Percentiles rank a stretch among this genome's conserved stretches.
These are phyloP conservation scores for Phytophthora pseudosyringae DNA, from an alignment of 352 stramenopile species.

Conservation along the genomic window DNA sequence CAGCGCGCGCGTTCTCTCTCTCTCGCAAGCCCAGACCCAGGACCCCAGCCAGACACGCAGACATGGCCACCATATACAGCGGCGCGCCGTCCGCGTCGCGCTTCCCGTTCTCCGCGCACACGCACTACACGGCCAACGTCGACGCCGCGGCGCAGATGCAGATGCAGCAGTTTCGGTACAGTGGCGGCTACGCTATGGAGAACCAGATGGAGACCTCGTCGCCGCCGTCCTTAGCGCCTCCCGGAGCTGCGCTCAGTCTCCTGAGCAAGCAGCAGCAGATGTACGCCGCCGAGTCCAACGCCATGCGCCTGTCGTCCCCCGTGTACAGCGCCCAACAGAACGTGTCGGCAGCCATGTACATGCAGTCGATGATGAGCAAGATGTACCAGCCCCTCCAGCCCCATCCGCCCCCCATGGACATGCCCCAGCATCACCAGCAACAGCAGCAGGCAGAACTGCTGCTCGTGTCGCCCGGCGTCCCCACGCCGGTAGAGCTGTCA, in stretches of 20 bases:
- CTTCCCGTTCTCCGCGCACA: slow-evolving; percentile 67
- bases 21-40: neutral
- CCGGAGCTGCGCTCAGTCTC: slow-evolving; percentile 48
- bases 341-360: slow-evolving; percentile 49
- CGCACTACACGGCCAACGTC: slow-evolving; percentile 68
- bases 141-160: slow-evolving; percentile 55
- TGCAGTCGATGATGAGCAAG: slow-evolving; percentile 71
- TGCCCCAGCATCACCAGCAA: slow-evolving; percentile 24
- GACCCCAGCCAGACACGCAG: slow-evolving; percentile 1
- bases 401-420: slow-evolving; percentile 50
- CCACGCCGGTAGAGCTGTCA: slow-evolving; percentile 78
- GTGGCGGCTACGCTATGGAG: slow-evolving; percentile 47
- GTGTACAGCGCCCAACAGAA: slow-evolving; percentile 40
- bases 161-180: slow-evolving; percentile 65
- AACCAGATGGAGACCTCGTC: slow-evolving; percentile 44
- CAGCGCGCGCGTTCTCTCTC: neutral
- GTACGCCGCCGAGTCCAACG: slow-evolving; percentile 33
- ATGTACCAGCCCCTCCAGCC: slow-evolving; percentile 65
- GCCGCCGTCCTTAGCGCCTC: slow-evolving; percentile 44
- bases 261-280: slow-evolving; percentile 42
- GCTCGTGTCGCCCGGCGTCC: slow-evolving; percentile 69
- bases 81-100: slow-evolving; percentile 56
- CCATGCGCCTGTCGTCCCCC: slow-evolving; percentile 32
- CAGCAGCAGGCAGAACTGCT: slow-evolving; percentile 53
- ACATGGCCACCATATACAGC: slow-evolving; percentile 79